Evolutionary conservation across 768 basidiomycete genomes (phyloP), one percentile per base, ranked within the genome.

Genomic region (Suillus tomentosus): DNA sequence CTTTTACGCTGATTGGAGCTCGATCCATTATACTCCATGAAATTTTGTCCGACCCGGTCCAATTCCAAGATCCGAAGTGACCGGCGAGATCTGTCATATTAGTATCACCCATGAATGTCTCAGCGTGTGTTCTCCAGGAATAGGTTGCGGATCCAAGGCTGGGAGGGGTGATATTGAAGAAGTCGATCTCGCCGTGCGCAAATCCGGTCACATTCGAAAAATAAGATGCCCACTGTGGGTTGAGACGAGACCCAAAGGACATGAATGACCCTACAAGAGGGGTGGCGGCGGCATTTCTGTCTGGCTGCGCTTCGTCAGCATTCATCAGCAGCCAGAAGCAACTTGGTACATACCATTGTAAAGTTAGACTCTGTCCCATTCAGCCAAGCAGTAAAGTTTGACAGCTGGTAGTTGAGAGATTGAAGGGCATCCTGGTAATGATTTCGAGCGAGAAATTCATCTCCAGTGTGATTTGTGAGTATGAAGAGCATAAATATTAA

Each of bases 141-240:
- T 77, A 65, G 31, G 68, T 60, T 55, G 67, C 60, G 11, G 80
- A 74, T 31, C 77, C 71, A 24, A 86, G 73, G 43, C 78, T 75
- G 9, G 80, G 69, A 22, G 79, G 76, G 2, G 90, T 84, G 50
- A 93, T 84, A 71, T 94, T 94, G 70, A 86, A 80, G 69, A 85
- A 85, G 45, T 78, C 77, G 15, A 85, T 74, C 51, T 84, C 77
- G 3, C 90, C 91, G 61, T 87, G 87, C 64, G 91, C 82, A 72
- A 91, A 93, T 8, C 92, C 93, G 17, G 92, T 92, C 51, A 90
- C 81, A 71, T 95, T 95, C 5, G 79, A 74, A 68, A 87, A 91
- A 71, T 92, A 94, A 1, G 91, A 88, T 24, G 78, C 79, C 42
- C 69, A 62, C 22, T 69, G 65, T 5, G 84, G 80, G 66, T 86